Evolutionary conservation across 768 basidiomycete species (phyloP), one percentile per base, ranked within the genome.

Genomic region (Mycena amicta): DNA sequence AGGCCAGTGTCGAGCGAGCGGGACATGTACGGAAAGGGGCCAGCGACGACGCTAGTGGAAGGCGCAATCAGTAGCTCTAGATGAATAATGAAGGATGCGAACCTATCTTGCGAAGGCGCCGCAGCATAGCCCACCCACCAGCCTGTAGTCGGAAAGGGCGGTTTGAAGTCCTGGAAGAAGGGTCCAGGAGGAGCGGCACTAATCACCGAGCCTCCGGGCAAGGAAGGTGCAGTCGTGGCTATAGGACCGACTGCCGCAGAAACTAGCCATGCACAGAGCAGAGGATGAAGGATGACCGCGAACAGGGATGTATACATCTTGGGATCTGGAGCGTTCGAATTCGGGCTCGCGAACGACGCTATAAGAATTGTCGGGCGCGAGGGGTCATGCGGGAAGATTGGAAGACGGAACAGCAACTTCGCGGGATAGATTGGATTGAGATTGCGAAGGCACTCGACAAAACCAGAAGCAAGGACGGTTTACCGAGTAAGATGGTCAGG

Each of bases 81-180:
- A 31, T 5, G 2, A 18, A 30, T 23, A 47, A 16, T 4, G 53
- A 41, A 39, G 27, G 31, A 33, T 22, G 68, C 69, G 59, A 60
- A 62, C 61, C 64, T 25, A 61, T 69, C 20, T 63, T 66, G 22
- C 63, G 58, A 60, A 5, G 62, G 62, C 12, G 58, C 65, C 5
- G 71, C 71, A 25, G 67, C 71, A 59, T 67, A 74, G 25, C 70
- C 73, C 11, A 70, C 67, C 73, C 73, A 74, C 73, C 73, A 74
- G 52, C 70, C 70, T 30, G 72, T 72, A 16, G 73, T 74, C 18
- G 73, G 72, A 50, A 67, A 74, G 1, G 73, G 72, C 23, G 72
- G 71, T 39, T 66, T 62, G 59, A 67, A 71, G 27, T 68, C 72
- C 53, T 70, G 70, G 60, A 73, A 74, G 60, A 74, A 73, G 1